Percentiles rank a stretch among this genome's conserved stretches.
phyloP scores from a whole-genome alignment of 2,329 filamentous ascomycete genomes.

The Paecilomyces variotii region DNA sequence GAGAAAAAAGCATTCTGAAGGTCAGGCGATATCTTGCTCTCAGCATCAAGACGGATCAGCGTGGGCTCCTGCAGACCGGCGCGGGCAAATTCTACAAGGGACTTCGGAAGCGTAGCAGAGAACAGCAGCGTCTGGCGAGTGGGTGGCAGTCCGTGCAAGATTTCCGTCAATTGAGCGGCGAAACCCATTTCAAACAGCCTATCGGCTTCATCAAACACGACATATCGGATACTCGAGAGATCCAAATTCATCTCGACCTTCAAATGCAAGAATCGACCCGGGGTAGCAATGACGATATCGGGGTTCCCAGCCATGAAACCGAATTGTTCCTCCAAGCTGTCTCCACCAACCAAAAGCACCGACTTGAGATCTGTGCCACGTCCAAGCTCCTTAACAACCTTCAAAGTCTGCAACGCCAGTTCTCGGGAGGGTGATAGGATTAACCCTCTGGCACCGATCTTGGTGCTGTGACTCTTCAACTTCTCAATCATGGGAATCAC shows the following conservation, averaged over 20 bases:
- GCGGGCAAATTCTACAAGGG: constrained; percentile 88
- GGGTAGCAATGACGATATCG: constrained; percentile 94
- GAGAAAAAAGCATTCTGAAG: constrained; percentile 94
- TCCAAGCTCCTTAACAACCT: constrained; percentile 91
- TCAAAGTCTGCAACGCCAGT: constrained; percentile 86
- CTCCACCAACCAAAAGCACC: constrained; percentile 87
- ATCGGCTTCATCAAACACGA: constrained; percentile 97
- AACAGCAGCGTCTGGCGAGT: constrained; percentile 88
- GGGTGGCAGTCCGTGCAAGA: constrained; percentile 76
- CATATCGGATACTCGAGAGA: constrained; percentile 82
- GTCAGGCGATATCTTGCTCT: constrained; percentile 93
- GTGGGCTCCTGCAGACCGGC: constrained; percentile 89
- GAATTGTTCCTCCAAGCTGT: constrained; percentile 94
- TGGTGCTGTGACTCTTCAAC: constrained; percentile 76
- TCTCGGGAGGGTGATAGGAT: constrained; percentile 91
- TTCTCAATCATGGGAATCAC: constrained; percentile 98
- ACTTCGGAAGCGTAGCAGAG: constrained; percentile 89
- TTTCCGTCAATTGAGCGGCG: constrained; percentile 84
- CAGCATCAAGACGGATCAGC: constrained; percentile 81
- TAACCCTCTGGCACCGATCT: constrained; percentile 76
- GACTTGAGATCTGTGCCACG: constrained; percentile 83
- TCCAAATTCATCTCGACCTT: constrained; percentile 95
- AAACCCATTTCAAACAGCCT: constrained; percentile 98
- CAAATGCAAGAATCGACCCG: constrained; percentile 89
- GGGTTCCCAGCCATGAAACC: constrained; percentile 87